These are phyloP conservation scores for Aspergillus persii DNA, from an alignment of 2,329 filamentous ascomycete species.

Conservation along the genomic window DNA sequence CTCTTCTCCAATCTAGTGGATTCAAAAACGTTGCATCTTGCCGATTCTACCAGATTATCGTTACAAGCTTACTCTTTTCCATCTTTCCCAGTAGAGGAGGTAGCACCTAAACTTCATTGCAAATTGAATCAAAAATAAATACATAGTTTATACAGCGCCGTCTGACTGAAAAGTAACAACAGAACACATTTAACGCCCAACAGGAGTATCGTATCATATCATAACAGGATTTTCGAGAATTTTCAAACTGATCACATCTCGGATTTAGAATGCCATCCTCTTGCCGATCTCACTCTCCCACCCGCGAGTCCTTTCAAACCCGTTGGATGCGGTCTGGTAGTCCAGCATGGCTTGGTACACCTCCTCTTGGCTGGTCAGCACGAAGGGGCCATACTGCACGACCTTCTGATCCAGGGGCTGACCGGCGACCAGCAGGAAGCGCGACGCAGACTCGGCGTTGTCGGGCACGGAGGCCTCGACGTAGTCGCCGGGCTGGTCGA, in stretches of 20 bases:
- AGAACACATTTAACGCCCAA: conserved; percentile 6
- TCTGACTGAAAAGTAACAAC: neutral
- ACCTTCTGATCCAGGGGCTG: conserved; percentile 76
- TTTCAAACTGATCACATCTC: neutral
- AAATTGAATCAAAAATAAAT: neutral
- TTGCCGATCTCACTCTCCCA: conserved; percentile 90
- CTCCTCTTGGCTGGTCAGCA: conserved; percentile 68
- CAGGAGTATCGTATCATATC: conserved; percentile 8
- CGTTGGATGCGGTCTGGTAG: conserved; percentile 70
- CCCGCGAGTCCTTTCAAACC: conserved; percentile 73
- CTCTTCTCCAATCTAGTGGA: neutral
- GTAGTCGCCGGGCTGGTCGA: conserved; percentile 73
- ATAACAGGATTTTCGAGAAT: neutral
- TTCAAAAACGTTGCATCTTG: neutral
- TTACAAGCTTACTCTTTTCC: too few relatives aligned
- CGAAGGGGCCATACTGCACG: conserved; percentile 82
- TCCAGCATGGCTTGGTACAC: conserved; percentile 75
- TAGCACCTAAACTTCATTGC: neutral
- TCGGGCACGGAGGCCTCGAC: conserved; percentile 69
- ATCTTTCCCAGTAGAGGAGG: too few relatives aligned
- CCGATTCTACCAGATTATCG: neutral
- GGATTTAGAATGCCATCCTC: conserved; percentile 54
- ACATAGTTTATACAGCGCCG: neutral
- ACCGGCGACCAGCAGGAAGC: conserved; percentile 69
- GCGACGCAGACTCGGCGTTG: conserved; percentile 56